A percentile compares a stretch with the other conserved stretches of the same genome.
Conservation (phyloP, 371 early-diverging fungal genomes). For the Mortierella sp. region DNA sequence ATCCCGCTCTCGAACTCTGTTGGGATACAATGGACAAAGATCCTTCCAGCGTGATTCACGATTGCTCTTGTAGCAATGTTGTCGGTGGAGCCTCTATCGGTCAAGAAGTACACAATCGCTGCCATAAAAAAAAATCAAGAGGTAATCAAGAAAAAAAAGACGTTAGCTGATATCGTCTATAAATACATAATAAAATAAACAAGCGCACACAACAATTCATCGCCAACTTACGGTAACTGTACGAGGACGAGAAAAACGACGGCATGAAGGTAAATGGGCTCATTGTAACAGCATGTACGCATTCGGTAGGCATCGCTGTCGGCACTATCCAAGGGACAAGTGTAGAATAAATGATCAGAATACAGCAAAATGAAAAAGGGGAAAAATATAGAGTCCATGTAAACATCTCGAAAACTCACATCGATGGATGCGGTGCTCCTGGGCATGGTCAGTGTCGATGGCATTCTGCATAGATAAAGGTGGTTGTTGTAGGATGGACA, state of each 20-base stretch:
- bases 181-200: too few relatives aligned
- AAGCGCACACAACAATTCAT: background rate
- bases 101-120: slow-evolving; percentile 31
- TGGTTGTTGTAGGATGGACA: slow-evolving; percentile 11
- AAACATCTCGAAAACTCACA: background rate
- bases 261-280: slow-evolving; percentile 15
- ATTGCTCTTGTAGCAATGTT: slow-evolving; percentile 24
- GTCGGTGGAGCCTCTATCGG: background rate
- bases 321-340: background rate
- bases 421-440: background rate
- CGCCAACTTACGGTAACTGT: background rate
- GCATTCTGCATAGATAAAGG: background rate
- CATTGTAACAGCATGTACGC: slow-evolving; percentile 37
- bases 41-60: slow-evolving; percentile 29
- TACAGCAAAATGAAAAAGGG: background rate
- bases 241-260: background rate
- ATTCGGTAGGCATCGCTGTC: slow-evolving; percentile 31
- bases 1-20: slow-evolving; percentile 1
- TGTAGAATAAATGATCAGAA: background rate
- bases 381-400: background rate
- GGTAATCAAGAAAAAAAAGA: background rate
- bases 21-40: slow-evolving; percentile 45
- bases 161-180: too few relatives aligned
- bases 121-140: background rate
- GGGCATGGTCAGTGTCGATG: slow-evolving; percentile 17